Percentiles rank a stretch among this genome's conserved stretches.
phyloP scores from a whole-genome alignment of 441 rosid species.

The Lepidium campestre region DNA sequence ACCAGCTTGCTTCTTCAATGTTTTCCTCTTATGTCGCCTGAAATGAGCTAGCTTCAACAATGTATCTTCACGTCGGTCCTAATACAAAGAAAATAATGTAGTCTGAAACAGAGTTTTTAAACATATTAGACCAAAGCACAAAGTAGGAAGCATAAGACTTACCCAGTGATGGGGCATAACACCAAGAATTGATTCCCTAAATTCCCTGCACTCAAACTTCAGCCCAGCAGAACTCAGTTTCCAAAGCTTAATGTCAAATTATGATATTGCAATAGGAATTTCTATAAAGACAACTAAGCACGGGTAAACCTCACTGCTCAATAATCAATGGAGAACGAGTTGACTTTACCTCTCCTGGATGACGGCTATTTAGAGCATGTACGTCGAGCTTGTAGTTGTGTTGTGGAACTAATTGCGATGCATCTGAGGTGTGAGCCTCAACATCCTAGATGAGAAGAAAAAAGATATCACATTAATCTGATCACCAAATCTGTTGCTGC shows the following conservation, averaged over 20 bases:
- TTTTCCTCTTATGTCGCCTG: constrained; percentile 87
- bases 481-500: not conserved
- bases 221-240: constrained; percentile 35
- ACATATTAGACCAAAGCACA: not conserved
- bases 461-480: constrained; percentile 5
- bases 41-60: constrained; percentile 74
- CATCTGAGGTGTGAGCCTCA: constrained; percentile 73
- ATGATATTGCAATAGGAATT: not conserved
- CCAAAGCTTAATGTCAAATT: not conserved
- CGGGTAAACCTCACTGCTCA: not conserved
- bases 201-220: constrained; percentile 95
- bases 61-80: constrained; percentile 99
- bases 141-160: constrained; percentile 19
- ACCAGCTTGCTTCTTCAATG: constrained; percentile 63
- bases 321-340: not conserved
- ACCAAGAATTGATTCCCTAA: constrained; percentile 91
- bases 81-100: constrained; percentile 25
- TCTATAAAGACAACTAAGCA: not conserved
- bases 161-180: constrained; percentile 99
- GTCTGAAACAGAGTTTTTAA: not conserved
- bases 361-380: constrained; percentile 82
- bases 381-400: constrained; percentile 97
- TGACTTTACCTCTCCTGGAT: constrained; percentile 80
- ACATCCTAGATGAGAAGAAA: constrained; percentile 52
- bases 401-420: constrained; percentile 81